A percentile compares a stretch with the other conserved stretches of the same genome.
Conservation (phyloP, 1,139 yeast species). For the Pichia sp. region DNA sequence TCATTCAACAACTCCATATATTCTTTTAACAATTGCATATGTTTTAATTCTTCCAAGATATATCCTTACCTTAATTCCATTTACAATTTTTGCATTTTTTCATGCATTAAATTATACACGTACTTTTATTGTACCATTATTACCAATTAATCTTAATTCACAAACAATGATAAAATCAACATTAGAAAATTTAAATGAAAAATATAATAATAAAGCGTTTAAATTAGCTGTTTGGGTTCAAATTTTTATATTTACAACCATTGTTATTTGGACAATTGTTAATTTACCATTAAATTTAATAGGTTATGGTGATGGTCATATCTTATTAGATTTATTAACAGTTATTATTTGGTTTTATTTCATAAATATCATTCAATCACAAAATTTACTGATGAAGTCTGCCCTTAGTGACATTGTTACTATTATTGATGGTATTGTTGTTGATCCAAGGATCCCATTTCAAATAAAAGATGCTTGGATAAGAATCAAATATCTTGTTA, state of each 20-base stretch:
- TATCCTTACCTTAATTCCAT: constrained; percentile 56
- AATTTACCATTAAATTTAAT: constrained; percentile 14
- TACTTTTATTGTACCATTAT: constrained; percentile 59
- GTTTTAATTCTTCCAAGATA: constrained; percentile 48
- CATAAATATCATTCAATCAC: constrained; percentile 72
- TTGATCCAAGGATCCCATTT: constrained; percentile 54
- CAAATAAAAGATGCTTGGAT: constrained; percentile 56
- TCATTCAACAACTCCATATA: constrained; percentile 60
- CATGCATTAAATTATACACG: constrained; percentile 65
- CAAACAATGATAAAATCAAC: constrained; percentile 14
- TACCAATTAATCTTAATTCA: constrained; percentile 44
- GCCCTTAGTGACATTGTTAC: constrained; percentile 68
- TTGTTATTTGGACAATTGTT: constrained; percentile 7
- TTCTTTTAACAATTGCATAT: constrained; percentile 64
- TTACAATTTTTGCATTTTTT: constrained; percentile 62
- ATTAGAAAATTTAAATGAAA: constrained; percentile 5
- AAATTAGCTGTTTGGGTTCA: constrained; percentile 12
- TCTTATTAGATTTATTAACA: constrained; percentile 6
- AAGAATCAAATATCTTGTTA: constrained; percentile 35
- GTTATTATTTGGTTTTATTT: constrained; percentile 32
- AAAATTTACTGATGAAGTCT: constrained; percentile 65
- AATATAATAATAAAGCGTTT: constrained; percentile 9
- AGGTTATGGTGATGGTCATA: constrained; percentile 16
- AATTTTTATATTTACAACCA: background rate
- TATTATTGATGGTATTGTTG: constrained; percentile 58